A percentile compares a stretch with the other conserved stretches of the same genome.
These are phyloP conservation scores for Pyrus bretschneideri DNA, from an alignment of 306 rosid species.

Conservation along the genomic window DNA sequence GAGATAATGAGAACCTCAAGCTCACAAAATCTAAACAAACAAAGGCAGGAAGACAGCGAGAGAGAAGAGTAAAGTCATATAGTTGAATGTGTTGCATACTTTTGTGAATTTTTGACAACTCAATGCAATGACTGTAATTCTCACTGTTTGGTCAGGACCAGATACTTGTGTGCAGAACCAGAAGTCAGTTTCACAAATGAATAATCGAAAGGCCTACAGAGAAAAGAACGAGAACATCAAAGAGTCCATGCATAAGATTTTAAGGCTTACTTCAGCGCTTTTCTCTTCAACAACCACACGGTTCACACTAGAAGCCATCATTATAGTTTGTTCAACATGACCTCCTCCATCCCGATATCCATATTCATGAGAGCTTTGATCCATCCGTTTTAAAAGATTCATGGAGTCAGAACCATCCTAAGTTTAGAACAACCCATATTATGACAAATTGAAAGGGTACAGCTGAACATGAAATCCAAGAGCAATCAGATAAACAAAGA, in stretches of 20 bases:
- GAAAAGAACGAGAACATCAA: background rate
- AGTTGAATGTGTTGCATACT: slow-evolving; percentile 32
- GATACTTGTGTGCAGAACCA: slow-evolving; percentile 57
- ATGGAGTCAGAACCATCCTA: slow-evolving; percentile 54
- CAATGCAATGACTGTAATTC: slow-evolving; percentile 73
- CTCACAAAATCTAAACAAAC: slow-evolving; percentile 8
- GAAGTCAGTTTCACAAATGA: slow-evolving; percentile 28
- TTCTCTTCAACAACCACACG: slow-evolving; percentile 31
- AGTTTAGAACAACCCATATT: slow-evolving; percentile 12
- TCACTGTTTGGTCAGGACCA: slow-evolving; percentile 69
- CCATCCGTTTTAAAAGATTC: slow-evolving; percentile 31
- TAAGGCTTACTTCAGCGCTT: slow-evolving; percentile 50
- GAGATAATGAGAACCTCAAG: slow-evolving; percentile 14
- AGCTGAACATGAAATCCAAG: background rate
- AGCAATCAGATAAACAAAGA: background rate
- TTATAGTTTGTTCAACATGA: slow-evolving; percentile 62
- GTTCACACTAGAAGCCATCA: slow-evolving; percentile 35
- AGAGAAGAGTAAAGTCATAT: slow-evolving; percentile 14
- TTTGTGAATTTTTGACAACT: slow-evolving; percentile 45
- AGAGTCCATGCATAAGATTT: background rate
- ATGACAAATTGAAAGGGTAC: background rate
- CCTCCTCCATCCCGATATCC: slow-evolving; percentile 40
- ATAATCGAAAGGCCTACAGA: background rate
- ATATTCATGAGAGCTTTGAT: slow-evolving; percentile 37
- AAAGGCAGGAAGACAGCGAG: slow-evolving; percentile 6